Evolutionary conservation across 1,284 basidiomycete genomes (phyloP), one percentile per base, ranked within the genome.

Genomic region (Trichosporon ovoides): DNA sequence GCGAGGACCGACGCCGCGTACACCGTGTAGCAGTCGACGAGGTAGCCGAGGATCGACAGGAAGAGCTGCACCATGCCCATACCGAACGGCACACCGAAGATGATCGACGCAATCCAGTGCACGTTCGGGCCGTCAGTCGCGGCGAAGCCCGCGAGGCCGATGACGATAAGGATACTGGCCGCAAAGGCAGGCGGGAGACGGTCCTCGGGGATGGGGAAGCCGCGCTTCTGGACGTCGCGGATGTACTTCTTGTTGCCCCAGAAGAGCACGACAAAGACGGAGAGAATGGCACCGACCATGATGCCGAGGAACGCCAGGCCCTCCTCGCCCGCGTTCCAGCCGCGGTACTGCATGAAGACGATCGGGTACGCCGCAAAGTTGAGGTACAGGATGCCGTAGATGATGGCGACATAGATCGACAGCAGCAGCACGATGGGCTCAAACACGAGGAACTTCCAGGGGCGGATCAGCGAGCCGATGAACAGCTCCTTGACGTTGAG

Each of bases 271-370:
- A 84, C 82, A 18, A 83, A 70, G 1, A 83, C 81, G 33, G 84
- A 81, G 7, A 83, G 71, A 20, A 82, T 62, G 55, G 84, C 81
- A 0, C 85, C 85, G n/a, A 85, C 66, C 1, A 85, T 83, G 51
- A 87, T 80, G 43, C 85, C 85, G 19, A 87, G 77, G 74, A 87
- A 87, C 0, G 85, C 83, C 4, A 87, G 80, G 3, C 86, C 86
- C 11, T 80, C 80, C 63, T 84, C 68, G 16, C 86, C 85, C 0
- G 82, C 75, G 19, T 80, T 81, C 77, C 85, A 88, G 36, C 81
- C 81, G 22, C 83, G 80, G 63, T 82, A 81, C 18, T 81, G 74
- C 66, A 84, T 79, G 74, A 86, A 88, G 18, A 87, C 82, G 62
- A 86, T 85, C 2, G 85, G 74, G 63, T 76, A 76, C 10, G 73